A percentile compares a stretch with the other conserved stretches of the same genome.
These are phyloP conservation scores for Nannizziopsis arthrosporioides DNA, from an alignment of 2,329 filamentous ascomycete species.

Conservation along the genomic window DNA sequence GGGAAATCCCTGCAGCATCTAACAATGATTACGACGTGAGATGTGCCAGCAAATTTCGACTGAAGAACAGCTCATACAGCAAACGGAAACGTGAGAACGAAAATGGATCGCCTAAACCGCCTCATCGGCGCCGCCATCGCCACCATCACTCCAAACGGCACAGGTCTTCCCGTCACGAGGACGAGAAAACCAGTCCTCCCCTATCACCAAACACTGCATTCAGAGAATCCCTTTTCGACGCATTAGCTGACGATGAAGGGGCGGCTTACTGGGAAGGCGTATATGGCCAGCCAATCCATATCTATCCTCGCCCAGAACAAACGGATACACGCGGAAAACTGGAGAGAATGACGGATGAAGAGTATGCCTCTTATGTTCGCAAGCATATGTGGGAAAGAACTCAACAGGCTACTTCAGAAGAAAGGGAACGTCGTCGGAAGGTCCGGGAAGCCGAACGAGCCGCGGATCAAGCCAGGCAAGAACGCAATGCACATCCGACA, in stretches of 20 bases:
- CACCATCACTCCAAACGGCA: constrained; percentile 20
- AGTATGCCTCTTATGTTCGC: constrained; percentile 78
- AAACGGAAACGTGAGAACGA: constrained; percentile 11
- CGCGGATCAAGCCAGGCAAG: constrained; percentile 24
- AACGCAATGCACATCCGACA: constrained; percentile 21
- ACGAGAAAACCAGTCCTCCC: constrained; percentile 10
- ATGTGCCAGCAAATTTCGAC: constrained; percentile 23
- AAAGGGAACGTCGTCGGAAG: constrained; percentile 52
- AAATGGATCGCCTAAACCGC: constrained; percentile 13
- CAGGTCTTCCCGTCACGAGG: constrained; percentile 15
- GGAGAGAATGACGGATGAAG: constrained; percentile 82
- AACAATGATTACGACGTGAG: constrained; percentile 15
- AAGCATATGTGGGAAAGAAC: constrained; percentile 93
- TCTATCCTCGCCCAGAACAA: constrained; percentile 48
- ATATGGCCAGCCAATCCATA: constrained; percentile 91
- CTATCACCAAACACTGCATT: constrained; percentile 67
- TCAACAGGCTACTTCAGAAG: constrained; percentile 69
- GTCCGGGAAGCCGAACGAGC: constrained; percentile 40
- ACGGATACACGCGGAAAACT: constrained; percentile 46
- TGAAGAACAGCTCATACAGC: constrained; percentile 21
- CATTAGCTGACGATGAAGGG: constrained; percentile 91
- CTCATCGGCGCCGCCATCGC: constrained; percentile 16
- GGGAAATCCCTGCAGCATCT: background rate
- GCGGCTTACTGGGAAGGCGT: constrained; percentile 90
- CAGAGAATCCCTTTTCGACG: constrained; percentile 88